phyloP scores from a whole-genome alignment of 202 grass and related monocot species.

The Saccharum hybrid region DNA sequence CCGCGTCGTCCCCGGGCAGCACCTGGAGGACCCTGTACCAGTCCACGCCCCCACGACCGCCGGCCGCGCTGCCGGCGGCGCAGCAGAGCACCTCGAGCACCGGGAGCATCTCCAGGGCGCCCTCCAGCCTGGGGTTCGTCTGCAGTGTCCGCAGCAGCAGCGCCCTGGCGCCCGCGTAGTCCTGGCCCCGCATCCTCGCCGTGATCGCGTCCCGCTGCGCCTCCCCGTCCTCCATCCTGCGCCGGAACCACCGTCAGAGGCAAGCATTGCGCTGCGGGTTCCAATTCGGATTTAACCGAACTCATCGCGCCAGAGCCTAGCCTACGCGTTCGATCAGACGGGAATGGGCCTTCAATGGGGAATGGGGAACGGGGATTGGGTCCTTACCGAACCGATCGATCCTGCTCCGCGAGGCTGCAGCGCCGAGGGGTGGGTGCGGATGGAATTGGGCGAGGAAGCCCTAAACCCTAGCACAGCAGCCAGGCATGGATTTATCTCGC shows the following conservation, averaged over 20 bases:
- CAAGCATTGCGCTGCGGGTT: not conserved
- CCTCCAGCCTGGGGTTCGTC: conserved; percentile 54
- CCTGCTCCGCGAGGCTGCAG: not conserved
- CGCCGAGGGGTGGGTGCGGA: not conserved
- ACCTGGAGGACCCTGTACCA: conserved; percentile 71
- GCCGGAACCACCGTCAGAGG: not conserved
- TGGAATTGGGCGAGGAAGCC: not conserved
- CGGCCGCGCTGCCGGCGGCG: conserved; percentile 31
- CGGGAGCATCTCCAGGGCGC: conserved; percentile 65
- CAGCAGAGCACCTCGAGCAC: conserved; percentile 79
- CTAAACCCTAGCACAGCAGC: conserved; percentile 40
- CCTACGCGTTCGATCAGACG: not conserved
- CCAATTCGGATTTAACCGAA: not conserved
- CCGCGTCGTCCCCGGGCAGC: conserved; percentile 39
- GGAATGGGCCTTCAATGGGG: not conserved
- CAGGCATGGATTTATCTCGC: conserved; percentile 6
- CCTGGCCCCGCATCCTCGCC: conserved; percentile 45
- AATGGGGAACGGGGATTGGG: not conserved
- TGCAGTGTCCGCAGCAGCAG: conserved; percentile 69
- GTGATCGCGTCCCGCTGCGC: conserved; percentile 49
- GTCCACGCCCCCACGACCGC: conserved; percentile 32
- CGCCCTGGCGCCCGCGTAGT: conserved; percentile 64
- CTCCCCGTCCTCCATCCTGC: conserved; percentile 54
- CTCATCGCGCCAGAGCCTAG: not conserved
- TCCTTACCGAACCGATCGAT: conserved; percentile 34